phyloP scores from a whole-genome alignment of 2,329 filamentous ascomycete genomes.

The Trichoderma afroharzianum region DNA sequence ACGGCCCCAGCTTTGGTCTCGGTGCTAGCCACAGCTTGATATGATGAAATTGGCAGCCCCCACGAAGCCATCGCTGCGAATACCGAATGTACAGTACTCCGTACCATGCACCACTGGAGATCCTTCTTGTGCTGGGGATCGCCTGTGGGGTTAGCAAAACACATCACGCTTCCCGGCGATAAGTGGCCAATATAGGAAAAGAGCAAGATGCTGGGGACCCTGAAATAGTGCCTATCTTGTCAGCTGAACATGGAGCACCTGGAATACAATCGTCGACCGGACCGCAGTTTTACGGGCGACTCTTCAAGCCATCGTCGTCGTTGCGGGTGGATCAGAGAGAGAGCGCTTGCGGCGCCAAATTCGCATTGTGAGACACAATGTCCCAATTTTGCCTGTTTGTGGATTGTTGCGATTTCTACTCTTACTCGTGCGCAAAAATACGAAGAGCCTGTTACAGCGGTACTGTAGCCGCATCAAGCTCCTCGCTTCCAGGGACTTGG shows the following conservation, averaged over 20 bases:
- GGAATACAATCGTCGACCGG: not conserved
- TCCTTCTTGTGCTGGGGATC: slow-evolving; percentile 1
- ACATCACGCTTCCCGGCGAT: not conserved
- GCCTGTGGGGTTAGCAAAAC: slow-evolving; percentile 1
- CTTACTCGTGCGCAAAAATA: not conserved
- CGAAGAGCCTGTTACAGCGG: not conserved
- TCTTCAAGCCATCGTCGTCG: not conserved
- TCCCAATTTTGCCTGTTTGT: not conserved
- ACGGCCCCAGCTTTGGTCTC: not conserved
- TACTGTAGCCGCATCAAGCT: not conserved
- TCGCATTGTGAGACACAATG: not conserved
- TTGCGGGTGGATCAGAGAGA: not conserved
- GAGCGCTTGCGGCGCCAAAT: slow-evolving; percentile 11
- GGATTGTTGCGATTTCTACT: not conserved
- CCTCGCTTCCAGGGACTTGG: not conserved
- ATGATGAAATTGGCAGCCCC: not conserved
- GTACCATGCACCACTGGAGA: slow-evolving; percentile 1
- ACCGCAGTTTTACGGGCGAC: not conserved
- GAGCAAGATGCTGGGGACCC: not conserved
- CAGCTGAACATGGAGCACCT: not conserved
- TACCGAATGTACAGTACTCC: not conserved
- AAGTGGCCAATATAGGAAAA: not conserved
- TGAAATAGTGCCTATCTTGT: not conserved
- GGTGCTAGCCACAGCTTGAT: not conserved
- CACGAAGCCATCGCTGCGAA: not conserved